Evolutionary conservation across 371 early-diverging fungal genomes (phyloP).

Genomic region (Mortierella sp.): DNA sequence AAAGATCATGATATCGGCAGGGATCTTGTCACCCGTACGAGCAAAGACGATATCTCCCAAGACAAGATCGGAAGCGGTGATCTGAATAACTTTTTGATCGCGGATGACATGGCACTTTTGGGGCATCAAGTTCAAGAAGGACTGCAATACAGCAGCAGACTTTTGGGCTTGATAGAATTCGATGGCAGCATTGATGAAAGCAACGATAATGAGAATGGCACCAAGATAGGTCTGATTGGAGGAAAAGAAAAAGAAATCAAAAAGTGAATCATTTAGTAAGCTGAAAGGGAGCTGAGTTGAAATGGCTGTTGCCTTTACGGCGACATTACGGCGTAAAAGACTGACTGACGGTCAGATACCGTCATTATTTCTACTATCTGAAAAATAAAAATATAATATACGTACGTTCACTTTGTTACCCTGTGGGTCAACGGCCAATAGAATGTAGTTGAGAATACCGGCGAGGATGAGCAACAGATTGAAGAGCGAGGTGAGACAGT

Average conservation of each 20-base stretch:
- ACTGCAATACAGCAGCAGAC: constrained; percentile 85
- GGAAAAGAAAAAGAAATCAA: constrained; percentile 20
- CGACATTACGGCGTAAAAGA: background rate
- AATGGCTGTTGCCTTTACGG: background rate
- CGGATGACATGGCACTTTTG: constrained; percentile 83
- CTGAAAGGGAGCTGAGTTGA: background rate
- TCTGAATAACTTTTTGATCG: constrained; percentile 71
- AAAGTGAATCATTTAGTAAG: background rate
- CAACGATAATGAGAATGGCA: constrained; percentile 87
- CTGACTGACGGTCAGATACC: background rate
- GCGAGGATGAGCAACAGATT: constrained; percentile 90
- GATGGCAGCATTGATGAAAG: constrained; percentile 90
- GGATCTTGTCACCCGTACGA: constrained; percentile 92
- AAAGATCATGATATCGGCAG: constrained; percentile 89
- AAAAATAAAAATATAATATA: no score
- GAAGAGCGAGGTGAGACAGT: constrained; percentile 83
- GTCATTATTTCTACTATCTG: background rate
- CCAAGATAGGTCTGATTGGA: constrained; percentile 85
- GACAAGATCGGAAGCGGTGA: constrained; percentile 82
- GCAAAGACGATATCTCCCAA: constrained; percentile 88
- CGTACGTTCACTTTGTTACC: constrained; percentile 79
- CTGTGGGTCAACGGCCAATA: constrained; percentile 79
- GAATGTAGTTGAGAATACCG: constrained; percentile 84
- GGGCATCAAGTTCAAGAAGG: constrained; percentile 92
- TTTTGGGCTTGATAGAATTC: constrained; percentile 94